phyloP scores from a whole-genome alignment of 2,329 filamentous ascomycete genomes.

The Diatrype stigma region DNA sequence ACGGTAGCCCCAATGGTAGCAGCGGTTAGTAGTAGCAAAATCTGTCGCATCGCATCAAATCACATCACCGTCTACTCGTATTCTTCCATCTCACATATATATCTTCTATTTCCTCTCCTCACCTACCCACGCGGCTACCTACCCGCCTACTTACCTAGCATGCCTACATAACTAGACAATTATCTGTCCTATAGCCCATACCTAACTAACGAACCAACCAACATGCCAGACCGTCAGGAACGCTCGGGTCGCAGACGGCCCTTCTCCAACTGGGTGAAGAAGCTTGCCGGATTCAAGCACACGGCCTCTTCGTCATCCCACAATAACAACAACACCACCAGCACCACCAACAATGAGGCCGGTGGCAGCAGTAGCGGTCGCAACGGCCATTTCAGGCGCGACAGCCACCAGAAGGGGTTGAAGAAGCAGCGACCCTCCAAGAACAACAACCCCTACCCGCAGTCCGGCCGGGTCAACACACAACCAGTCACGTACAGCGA shows the following conservation, averaged over 20 bases:
- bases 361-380: slow-evolving; percentile 20
- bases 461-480: slow-evolving; percentile 60
- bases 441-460: slow-evolving; percentile 88
- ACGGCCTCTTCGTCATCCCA: slow-evolving; percentile 55
- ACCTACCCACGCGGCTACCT: no score
- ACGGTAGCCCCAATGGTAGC: background rate
- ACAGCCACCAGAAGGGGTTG: slow-evolving; percentile 32
- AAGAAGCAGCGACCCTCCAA: slow-evolving; percentile 62
- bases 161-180: background rate
- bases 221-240: slow-evolving; percentile 58
- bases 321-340: slow-evolving; percentile 22
- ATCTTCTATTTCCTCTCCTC: background rate
- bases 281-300: slow-evolving; percentile 78
- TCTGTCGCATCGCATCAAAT: background rate
- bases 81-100: background rate
- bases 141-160: no score
- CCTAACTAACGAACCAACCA: slow-evolving; percentile 16
- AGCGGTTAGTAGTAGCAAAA: slow-evolving; percentile 15
- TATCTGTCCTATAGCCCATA: background rate
- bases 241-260: slow-evolving; percentile 68
- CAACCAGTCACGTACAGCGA: slow-evolving; percentile 39
- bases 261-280: slow-evolving; percentile 92
- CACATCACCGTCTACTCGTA: background rate
- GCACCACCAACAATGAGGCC: slow-evolving; percentile 33
- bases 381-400: slow-evolving; percentile 37